phyloP scores from a whole-genome alignment of 192 early-diverging fungal species.

The Phycomyces blakesleeanus region DNA sequence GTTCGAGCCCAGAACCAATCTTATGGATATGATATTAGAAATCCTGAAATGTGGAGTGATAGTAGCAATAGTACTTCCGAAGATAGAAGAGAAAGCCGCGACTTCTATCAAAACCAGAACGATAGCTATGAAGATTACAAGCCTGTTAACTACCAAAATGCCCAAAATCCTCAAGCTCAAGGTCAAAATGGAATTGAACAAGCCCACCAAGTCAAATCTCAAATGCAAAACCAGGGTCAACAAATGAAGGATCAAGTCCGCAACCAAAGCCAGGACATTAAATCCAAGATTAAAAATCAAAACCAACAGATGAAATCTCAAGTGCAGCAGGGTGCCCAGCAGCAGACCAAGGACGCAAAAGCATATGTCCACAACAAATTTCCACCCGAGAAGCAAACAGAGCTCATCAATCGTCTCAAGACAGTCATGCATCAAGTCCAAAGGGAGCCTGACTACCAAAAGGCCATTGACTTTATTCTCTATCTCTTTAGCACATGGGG shows the following conservation, averaged over 20 bases:
- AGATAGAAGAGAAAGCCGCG: no score
- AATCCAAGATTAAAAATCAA: background rate
- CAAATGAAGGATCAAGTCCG: background rate
- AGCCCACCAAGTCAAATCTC: background rate
- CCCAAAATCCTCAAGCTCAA: no score
- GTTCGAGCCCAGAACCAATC: no score
- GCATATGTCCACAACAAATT: conserved; percentile 17
- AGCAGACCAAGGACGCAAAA: conserved; percentile 5
- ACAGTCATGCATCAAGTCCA: conserved; percentile 33
- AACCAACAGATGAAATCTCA: background rate
- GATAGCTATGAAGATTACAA: no score
- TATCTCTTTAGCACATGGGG: conserved; percentile 31
- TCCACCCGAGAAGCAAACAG: conserved; percentile 28
- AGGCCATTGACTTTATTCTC: conserved; percentile 32
- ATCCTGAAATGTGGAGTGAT: no score
- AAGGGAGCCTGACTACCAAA: conserved; percentile 38
- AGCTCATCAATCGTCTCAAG: conserved; percentile 34
- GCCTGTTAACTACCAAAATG: no score
- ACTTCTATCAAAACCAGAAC: no score
- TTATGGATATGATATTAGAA: no score
- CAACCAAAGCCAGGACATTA: background rate
- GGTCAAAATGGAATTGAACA: no score
- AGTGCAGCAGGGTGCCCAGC: background rate
- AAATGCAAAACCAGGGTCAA: background rate
- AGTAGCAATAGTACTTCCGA: no score